phyloP scores from a whole-genome alignment of 345 rosid species.

The Mangifera indica region DNA sequence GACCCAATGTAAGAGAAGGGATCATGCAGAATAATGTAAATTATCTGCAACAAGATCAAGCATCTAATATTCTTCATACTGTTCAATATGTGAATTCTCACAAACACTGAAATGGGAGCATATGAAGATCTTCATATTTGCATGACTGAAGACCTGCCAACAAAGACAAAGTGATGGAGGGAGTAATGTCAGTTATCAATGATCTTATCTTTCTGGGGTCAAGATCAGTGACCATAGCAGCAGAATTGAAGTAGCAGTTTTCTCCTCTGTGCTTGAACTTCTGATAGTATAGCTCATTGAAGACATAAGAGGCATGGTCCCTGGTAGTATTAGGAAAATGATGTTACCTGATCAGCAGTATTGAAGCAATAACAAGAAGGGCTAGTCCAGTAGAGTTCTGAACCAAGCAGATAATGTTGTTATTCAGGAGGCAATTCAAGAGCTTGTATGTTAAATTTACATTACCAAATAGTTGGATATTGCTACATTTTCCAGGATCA shows the following conservation, averaged over 20 bases:
- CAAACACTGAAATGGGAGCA: background rate
- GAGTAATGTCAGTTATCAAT: background rate
- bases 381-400: slow-evolving; percentile 18
- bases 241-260: slow-evolving; percentile 59
- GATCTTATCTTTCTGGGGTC: slow-evolving; percentile 48
- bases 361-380: slow-evolving; percentile 17
- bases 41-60: background rate
- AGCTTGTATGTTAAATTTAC: background rate
- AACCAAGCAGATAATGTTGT: slow-evolving; percentile 26
- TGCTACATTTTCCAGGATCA: background rate
- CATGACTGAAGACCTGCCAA: slow-evolving; percentile 38
- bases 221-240: slow-evolving; percentile 56
- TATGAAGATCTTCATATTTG: slow-evolving; percentile 21
- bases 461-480: background rate
- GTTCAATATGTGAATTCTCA: background rate
- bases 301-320: slow-evolving; percentile 62
- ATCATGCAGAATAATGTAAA: too few species aligned
- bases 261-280: slow-evolving; percentile 60
- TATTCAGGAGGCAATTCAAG: background rate
- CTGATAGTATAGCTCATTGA: slow-evolving; percentile 60
- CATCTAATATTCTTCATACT: background rate
- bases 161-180: background rate
- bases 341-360: slow-evolving; percentile 30
- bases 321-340: slow-evolving; percentile 38
- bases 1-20: background rate